Percentiles rank a stretch among this genome's conserved stretches.
Evolutionary conservation across 495 filamentous ascomycete genomes (phyloP).

Genomic region (Amniculicola lignicola): DNA sequence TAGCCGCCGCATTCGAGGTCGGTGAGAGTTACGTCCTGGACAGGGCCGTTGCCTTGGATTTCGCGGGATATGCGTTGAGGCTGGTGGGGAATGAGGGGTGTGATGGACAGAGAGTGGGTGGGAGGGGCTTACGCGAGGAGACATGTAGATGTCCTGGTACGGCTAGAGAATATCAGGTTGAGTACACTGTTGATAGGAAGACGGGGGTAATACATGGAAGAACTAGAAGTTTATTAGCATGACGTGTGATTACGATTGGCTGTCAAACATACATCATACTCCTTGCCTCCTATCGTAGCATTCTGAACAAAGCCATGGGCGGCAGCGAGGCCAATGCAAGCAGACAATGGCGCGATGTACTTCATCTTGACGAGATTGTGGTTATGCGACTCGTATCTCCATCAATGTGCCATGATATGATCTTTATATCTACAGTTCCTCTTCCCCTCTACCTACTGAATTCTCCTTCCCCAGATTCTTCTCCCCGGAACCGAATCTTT

Average conservation of each 20-base stretch:
- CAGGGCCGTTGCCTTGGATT: too few relatives aligned
- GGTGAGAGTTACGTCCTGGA: too few relatives aligned
- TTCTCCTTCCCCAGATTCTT: too few relatives aligned
- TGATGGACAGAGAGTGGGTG: too few relatives aligned
- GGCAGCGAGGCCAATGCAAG: conserved; percentile 1
- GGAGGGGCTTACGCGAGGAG: conserved; percentile 19
- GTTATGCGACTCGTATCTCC: too few relatives aligned
- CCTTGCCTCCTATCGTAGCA: conserved; percentile 46
- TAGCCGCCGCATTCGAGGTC: conserved; percentile 46
- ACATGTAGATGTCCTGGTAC: conserved; percentile 51
- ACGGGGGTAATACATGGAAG: not conserved
- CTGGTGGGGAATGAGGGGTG: too few relatives aligned
- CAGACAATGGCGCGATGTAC: not conserved
- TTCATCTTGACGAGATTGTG: too few relatives aligned
- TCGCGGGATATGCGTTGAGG: too few relatives aligned
- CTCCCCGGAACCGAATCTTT: too few relatives aligned
- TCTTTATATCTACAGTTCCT: too few relatives aligned
- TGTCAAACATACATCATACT: conserved; percentile 5
- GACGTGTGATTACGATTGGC: conserved; percentile 3
- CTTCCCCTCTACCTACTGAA: too few relatives aligned
- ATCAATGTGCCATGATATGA: too few relatives aligned
- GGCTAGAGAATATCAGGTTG: conserved; percentile 33
- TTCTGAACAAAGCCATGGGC: conserved; percentile 39
- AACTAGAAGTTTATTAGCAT: conserved; percentile 5
- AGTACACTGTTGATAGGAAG: not conserved